Conservation (phyloP, 2,329 filamentous ascomycete genomes). For the Amylocarpus encephaloides region DNA sequence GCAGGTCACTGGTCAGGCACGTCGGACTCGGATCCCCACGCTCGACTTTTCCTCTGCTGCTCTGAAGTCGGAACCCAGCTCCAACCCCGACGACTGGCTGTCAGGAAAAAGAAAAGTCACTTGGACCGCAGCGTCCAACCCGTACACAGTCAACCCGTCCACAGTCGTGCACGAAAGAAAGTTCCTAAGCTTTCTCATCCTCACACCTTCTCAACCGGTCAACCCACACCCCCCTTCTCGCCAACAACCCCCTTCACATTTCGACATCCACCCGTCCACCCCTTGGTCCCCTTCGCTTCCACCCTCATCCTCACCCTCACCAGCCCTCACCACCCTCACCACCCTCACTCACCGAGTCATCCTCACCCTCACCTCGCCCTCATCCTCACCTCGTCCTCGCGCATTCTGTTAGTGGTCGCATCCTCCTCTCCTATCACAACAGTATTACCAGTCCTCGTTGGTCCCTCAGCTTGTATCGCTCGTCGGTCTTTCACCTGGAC, state of each 20-base stretch:
- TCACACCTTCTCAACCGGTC: neutral
- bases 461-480: conserved; percentile 6
- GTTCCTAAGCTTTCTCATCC: neutral
- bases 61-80: neutral
- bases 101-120: too few relatives aligned
- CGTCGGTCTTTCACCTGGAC: neutral
- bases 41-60: neutral
- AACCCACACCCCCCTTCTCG: too few relatives aligned
- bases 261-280: too few relatives aligned
- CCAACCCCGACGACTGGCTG: neutral
- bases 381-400: neutral
- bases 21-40: neutral
- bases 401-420: neutral
- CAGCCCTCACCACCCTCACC: neutral
- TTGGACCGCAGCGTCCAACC: too few relatives aligned
- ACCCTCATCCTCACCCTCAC: neutral
- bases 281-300: neutral
- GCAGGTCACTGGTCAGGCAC: conserved; percentile 5
- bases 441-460: neutral
- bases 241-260: too few relatives aligned
- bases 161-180: too few relatives aligned
- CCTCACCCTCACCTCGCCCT: neutral
- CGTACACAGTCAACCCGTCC: too few relatives aligned
- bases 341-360: neutral
- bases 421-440: too few relatives aligned